Conservation (phyloP, 1,284 basidiomycete species). For the Ceratobasidium theobromae region DNA sequence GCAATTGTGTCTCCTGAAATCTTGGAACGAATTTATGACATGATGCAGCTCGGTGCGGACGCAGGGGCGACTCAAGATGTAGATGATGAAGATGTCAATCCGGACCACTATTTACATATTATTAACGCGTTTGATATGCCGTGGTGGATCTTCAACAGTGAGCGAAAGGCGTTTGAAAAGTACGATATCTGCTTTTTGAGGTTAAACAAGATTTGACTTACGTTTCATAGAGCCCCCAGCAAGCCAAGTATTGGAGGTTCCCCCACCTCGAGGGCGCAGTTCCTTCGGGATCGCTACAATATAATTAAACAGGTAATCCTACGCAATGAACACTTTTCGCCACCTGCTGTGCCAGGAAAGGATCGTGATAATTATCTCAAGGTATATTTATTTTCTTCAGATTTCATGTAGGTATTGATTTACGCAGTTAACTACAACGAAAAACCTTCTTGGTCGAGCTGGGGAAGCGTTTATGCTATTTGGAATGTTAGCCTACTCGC, state of each 20-base stretch:
- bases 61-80: constrained; percentile 47
- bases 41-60: constrained; percentile 69
- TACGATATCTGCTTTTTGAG: constrained; percentile 42
- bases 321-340: constrained; percentile 94
- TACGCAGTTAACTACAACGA: constrained; percentile 87
- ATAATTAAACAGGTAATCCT: constrained; percentile 88
- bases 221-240: constrained; percentile 46
- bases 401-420: constrained; percentile 25
- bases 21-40: constrained; percentile 78
- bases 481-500: constrained; percentile 88
- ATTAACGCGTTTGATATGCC: constrained; percentile 96
- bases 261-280: constrained; percentile 73
- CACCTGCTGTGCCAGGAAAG: constrained; percentile 84
- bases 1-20: constrained; percentile 60
- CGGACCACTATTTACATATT: constrained; percentile 81
- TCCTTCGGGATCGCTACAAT: constrained; percentile 79
- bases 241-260: constrained; percentile 72
- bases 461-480: constrained; percentile 91
- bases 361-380: constrained; percentile 85
- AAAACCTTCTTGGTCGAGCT: constrained; percentile 90
- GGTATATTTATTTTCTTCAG: constrained; percentile 45
- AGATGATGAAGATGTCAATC: constrained; percentile 65
- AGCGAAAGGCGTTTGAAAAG: constrained; percentile 84
- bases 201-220: constrained; percentile 36
- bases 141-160: constrained; percentile 81